A percentile compares a stretch with the other conserved stretches of the same genome.
Conservation (phyloP, 2,329 filamentous ascomycete genomes). For the Talaromyces sp. region DNA sequence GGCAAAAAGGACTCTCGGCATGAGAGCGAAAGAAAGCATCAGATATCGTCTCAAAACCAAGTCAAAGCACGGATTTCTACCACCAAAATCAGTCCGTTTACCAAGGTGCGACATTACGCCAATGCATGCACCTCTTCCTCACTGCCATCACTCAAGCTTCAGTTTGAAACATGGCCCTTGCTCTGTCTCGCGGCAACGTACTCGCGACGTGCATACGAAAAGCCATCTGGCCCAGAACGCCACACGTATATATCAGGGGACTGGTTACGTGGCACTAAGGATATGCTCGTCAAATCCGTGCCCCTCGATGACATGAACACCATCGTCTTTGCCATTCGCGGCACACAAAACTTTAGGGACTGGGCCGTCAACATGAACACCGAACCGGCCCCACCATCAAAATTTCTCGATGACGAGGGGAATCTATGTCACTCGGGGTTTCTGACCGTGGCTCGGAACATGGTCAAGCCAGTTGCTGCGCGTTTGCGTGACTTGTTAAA, state of each 20-base stretch:
- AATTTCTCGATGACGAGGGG: conserved; percentile 71
- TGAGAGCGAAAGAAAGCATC: neutral
- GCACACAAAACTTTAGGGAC: conserved; percentile 75
- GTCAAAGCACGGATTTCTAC: conserved; percentile 16
- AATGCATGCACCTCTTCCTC: conserved; percentile 70
- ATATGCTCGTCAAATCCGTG: conserved; percentile 79
- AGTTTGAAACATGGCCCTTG: conserved; percentile 71
- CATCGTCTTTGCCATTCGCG: conserved; percentile 79
- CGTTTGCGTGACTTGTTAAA: conserved; percentile 65
- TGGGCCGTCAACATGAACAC: conserved; percentile 80
- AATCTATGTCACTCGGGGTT: conserved; percentile 82
- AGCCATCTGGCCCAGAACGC: conserved; percentile 58
- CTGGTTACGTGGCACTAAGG: conserved; percentile 71
- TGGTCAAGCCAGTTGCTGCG: conserved; percentile 68
- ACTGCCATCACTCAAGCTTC: conserved; percentile 64
- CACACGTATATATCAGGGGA: conserved; percentile 68
- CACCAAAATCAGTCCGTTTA: conserved; percentile 52
- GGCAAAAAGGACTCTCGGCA: neutral
- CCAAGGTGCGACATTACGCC: conserved; percentile 72
- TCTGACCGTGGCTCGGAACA: conserved; percentile 67
- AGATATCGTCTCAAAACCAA: neutral
- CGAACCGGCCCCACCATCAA: conserved; percentile 59
- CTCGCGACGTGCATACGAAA: conserved; percentile 68
- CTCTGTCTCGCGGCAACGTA: conserved; percentile 75
- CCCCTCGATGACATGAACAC: conserved; percentile 72